Evolutionary conservation across 805 yeast genomes (phyloP), one percentile per base, ranked within the genome.

Genomic region (Zygotorulaspora florentina): DNA sequence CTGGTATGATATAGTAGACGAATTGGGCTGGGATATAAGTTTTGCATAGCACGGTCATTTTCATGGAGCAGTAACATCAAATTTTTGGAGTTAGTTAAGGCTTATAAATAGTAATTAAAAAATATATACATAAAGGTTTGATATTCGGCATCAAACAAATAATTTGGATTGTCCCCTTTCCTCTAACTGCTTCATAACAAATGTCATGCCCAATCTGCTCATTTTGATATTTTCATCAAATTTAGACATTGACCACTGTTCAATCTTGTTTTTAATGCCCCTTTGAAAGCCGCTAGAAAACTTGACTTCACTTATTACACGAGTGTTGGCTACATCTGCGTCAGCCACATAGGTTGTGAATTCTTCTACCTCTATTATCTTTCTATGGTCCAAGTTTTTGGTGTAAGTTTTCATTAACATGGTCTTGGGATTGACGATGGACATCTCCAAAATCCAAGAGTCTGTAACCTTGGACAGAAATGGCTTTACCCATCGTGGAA

Each of bases 361-460:
- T 60, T 90, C 97, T 60, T 87, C 95, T 13, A 90, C 84, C 52
- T 83, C 74, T 49, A 90, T 76, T 42, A 90, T 77, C 52, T 76
- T 75, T 1, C 85, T 80, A 62, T 91, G 96, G 61, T 91, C 97
- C 39, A 90, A 66, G 62, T 90, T 90, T 50, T 88, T 75, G 12
- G 87, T 82, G 68, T 86, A 89, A 2, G 95, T 78, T 46, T 70
- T 58, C 76, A 90, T 71, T 8, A 71, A 70, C 48, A 72, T 66
- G 3, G 64, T 59, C 8, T 61, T 55, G 1, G 91, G 87, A 63
- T 90, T 85, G 16, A 90, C 83, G 9, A 83, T 66, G 1, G 88
- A 77, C 54, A 79, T 77, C 60, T 90, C 98, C 37, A 90, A 75
- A 35, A 90, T 80, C 91, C 93, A 87, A 10, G 87, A 73, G 44